phyloP scores from a whole-genome alignment of 495 filamentous ascomycete species.

The Entonaema liquescens region DNA sequence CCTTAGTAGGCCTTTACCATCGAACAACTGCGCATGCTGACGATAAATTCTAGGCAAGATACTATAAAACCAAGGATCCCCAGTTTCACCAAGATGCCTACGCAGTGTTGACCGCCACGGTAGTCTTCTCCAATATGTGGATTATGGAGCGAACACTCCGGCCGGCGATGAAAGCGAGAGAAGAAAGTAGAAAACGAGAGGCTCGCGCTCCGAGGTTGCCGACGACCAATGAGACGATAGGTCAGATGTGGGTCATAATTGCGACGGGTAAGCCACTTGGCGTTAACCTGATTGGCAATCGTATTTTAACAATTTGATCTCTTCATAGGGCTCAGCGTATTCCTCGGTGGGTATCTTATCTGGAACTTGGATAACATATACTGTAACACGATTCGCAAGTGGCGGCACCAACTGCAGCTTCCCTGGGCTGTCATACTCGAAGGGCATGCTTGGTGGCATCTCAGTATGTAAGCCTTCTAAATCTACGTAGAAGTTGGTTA shows the following conservation, averaged over 20 bases:
- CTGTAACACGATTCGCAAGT: conserved; percentile 73
- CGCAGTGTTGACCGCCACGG: conserved; percentile 76
- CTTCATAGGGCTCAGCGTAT: conserved; percentile 70
- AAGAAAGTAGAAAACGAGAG: conserved; percentile 51
- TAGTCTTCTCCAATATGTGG: conserved; percentile 84
- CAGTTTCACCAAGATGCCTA: conserved; percentile 92
- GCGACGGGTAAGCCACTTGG: conserved; percentile 47
- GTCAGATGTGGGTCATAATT: conserved; percentile 70
- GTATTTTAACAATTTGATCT: conserved; percentile 9
- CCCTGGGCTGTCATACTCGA: conserved; percentile 93
- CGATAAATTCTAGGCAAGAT: conserved; percentile 67
- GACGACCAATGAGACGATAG: conserved; percentile 78
- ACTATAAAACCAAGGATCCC: conserved; percentile 92
- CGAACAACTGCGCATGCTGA: conserved; percentile 28
- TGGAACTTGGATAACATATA: conserved; percentile 90
- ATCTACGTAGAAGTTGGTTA: background rate
- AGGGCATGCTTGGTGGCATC: conserved; percentile 97
- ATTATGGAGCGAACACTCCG: conserved; percentile 87
- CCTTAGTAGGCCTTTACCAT: background rate
- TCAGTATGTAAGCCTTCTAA: conserved; percentile 43
- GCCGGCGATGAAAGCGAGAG: conserved; percentile 60
- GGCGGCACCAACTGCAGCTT: conserved; percentile 76
- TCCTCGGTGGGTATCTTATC: conserved; percentile 83
- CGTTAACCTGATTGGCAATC: conserved; percentile 13
- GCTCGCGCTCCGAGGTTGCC: conserved; percentile 54